Evolutionary conservation across 2,329 filamentous ascomycete genomes (phyloP), one percentile per base, ranked within the genome.

Genomic region (Venturia effusa): DNA sequence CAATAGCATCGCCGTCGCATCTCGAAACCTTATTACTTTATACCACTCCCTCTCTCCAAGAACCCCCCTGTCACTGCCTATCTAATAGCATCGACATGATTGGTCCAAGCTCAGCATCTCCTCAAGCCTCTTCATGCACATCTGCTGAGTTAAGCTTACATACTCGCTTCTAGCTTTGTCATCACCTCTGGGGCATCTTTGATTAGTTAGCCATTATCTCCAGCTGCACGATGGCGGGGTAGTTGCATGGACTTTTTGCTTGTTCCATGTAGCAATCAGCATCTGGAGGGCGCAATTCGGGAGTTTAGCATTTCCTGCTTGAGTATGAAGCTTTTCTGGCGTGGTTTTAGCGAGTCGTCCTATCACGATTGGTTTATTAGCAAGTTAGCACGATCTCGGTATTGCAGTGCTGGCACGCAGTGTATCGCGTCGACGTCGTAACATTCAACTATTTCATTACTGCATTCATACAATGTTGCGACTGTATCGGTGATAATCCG

Each of bases 141-240:
- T 32, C 27, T 57, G 51, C 51, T 57, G 34, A 57, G 19, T 57
- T 57, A 57, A 57, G 51, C 51, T 57, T 57, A 57, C 51, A 57
- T 57, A n/a, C 15, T 34, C 15, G 15, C 30, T 57, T 57, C 30
- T 22, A 19, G 51, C 32, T 34, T 34, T 34, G 30, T 57, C 51
- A 55, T 34, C 27, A 2, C 11, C 51, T n/a, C 34, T 22, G 30
- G 27, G 17, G 30, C 30, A 8, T 34, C 6, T 34, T 6, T 57
- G 51, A 57, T 57, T 57, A 7, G 30, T n/a, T 57, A 34, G 51
- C 51, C 19, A 13, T 57, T 5, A 2, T 57, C 51, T 57, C 4
- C 51, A 57, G 45, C 45, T 51, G 45, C 45, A 27, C 22, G 22
- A 51, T 57, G 51, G 51, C 27, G 51, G 27, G 51, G 51, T 57